Conservation (phyloP, 352 stramenopile species). For the Globisporangium abappressorium region DNA sequence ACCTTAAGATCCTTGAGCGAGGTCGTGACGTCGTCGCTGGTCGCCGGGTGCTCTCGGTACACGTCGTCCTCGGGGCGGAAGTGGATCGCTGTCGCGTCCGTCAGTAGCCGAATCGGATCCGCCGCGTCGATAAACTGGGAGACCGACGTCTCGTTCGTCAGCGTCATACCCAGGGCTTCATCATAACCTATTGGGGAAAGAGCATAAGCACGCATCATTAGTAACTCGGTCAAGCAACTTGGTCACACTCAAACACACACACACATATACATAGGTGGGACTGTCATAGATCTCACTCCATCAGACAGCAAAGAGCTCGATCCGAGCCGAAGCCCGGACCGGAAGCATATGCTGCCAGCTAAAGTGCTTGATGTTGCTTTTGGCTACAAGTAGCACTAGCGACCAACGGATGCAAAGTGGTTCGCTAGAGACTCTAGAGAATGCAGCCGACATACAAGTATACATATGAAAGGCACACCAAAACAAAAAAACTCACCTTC, state of each 20-base stretch:
- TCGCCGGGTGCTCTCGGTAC: constrained; percentile 78
- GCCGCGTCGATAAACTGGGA: constrained; percentile 84
- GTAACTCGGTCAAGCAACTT: not conserved
- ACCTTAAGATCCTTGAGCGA: constrained; percentile 93
- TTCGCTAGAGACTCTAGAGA: constrained; percentile 89
- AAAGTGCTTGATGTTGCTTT: constrained; percentile 87
- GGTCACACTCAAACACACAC: constrained; percentile 7
- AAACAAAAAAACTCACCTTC: constrained; percentile 61
- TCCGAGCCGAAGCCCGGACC: constrained; percentile 18
- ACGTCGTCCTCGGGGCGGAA: constrained; percentile 86
- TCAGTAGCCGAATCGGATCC: constrained; percentile 96
- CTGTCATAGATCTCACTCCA: constrained; percentile 87
- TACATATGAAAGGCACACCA: constrained; percentile 21
- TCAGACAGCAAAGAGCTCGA: constrained; percentile 45
- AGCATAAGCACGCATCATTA: constrained; percentile 8
- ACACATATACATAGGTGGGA: constrained; percentile 16
- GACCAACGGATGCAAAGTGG: constrained; percentile 63
- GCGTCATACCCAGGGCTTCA: constrained; percentile 74
- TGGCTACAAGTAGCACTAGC: constrained; percentile 88
- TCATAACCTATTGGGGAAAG: constrained; percentile 85
- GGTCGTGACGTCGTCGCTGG: constrained; percentile 73
- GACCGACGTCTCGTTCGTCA: constrained; percentile 84
- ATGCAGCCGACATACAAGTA: constrained; percentile 62
- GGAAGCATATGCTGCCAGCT: constrained; percentile 46
- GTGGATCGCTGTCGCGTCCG: constrained; percentile 91